Evolutionary conservation across 257 asterid genomes (phyloP), one percentile per base, ranked within the genome.

Genomic region (Plantago ovata): DNA sequence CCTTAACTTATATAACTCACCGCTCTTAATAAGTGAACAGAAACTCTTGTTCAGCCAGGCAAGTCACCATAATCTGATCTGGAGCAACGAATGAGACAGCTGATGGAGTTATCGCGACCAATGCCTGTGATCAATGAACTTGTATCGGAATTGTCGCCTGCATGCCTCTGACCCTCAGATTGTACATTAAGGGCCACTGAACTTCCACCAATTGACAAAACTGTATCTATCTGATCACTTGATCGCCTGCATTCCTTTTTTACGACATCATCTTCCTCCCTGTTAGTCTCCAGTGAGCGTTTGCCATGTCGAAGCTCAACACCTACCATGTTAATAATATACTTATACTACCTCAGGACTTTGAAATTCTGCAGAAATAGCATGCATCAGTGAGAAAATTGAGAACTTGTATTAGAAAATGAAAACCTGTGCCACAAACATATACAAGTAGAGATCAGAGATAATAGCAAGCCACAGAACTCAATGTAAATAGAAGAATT

Each of bases 101-200:
- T 81, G 18, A 93, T 81, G 1, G 97, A 84, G 81, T 81, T 93
- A 68, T 89, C 99, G 3, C 80, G 66, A 36, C 97, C 99, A 22
- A 93, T 86, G 40, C 75, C 85, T 23, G 83, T 58, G 43, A 93
- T 76, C n/a, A 93, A 80, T 15, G 96, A 76, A 53, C 78, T 84
- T 5, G 81, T 33, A 65, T 87, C 96, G 4, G 82, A 72, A 69
- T 75, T 71, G 56, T 75, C 85, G 20, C 71, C 78, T 10, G 72
- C 65, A 9, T 69, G 70, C 24, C 46, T 69, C 41, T 57, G 71
- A 21, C 64, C 53, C 7, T 60, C 54, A 22, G 86, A 67, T 55
- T 79, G 71, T 1, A 20, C 56, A 61, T 53, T 62, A 57, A 23
- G 53, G 45, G 77, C 53, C 50, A 66, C 23, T 41, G 61, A 45